phyloP scores from a whole-genome alignment of 2,329 filamentous ascomycete species.

The Talaromyces sp. region DNA sequence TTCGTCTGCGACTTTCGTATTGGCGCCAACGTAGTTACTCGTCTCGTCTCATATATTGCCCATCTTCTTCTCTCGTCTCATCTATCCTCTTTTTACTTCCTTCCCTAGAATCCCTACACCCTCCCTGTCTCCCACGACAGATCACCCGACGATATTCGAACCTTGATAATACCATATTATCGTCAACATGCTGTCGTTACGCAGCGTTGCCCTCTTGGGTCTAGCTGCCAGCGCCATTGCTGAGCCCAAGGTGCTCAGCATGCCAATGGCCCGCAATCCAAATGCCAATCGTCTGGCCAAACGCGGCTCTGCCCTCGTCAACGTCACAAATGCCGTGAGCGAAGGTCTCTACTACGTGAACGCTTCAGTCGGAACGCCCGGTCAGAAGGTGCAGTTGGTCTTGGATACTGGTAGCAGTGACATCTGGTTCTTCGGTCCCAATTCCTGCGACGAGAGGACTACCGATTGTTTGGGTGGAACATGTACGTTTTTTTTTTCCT shows the following conservation, averaged over 20 bases:
- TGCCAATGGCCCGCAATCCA: conserved; percentile 8
- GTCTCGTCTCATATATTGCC: conserved; percentile 1
- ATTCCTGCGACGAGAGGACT: conserved; percentile 9
- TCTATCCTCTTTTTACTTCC: background rate
- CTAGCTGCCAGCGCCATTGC: conserved; percentile 14
- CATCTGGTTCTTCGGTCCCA: conserved; percentile 47
- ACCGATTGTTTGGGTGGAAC: conserved; percentile 11
- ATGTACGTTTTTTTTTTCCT: conserved; percentile 6
- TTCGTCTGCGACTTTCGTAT: conserved; percentile 8
- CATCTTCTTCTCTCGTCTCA: background rate
- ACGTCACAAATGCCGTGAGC: conserved; percentile 6
- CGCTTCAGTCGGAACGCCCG: conserved; percentile 57
- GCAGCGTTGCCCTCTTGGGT: conserved; percentile 4
- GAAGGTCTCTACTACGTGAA: conserved; percentile 57
- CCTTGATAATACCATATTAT: background rate
- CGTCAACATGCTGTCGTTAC: conserved; percentile 1
- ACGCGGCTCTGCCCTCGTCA: conserved; percentile 7
- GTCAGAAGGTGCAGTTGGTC: conserved; percentile 54
- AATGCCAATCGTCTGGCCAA: conserved; percentile 5
- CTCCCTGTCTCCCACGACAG: background rate
- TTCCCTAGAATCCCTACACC: background rate
- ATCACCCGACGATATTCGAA: background rate
- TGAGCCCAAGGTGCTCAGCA: conserved; percentile 12
- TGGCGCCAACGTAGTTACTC: background rate
- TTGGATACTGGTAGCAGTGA: conserved; percentile 67